Conservation (phyloP, 1,139 yeast species). For the Nadsonia commutata region DNA sequence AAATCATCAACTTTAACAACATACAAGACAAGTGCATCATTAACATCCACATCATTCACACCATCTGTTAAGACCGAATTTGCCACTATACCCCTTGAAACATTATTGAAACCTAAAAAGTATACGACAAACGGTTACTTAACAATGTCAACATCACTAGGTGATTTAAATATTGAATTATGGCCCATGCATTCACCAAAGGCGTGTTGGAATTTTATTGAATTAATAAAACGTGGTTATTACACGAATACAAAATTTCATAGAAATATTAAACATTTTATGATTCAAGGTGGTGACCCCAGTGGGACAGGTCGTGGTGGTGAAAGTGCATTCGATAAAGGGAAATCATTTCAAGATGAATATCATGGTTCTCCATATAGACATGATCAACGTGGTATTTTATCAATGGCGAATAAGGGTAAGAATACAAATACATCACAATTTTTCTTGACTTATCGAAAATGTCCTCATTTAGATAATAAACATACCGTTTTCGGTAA, state of each 20-base stretch:
- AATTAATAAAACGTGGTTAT: constrained; percentile 25
- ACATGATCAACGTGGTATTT: constrained; percentile 68
- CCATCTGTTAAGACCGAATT: background rate
- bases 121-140: background rate
- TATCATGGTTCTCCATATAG: constrained; percentile 38
- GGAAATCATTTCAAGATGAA: constrained; percentile 31
- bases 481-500: constrained; percentile 70
- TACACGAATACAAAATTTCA: constrained; percentile 32
- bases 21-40: constrained; percentile 15
- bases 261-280: constrained; percentile 32
- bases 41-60: constrained; percentile 12
- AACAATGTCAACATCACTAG: constrained; percentile 15
- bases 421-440: constrained; percentile 53
- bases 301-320: constrained; percentile 35
- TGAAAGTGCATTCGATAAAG: constrained; percentile 17
- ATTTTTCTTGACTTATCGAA: constrained; percentile 61
- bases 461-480: constrained; percentile 59
- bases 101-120: background rate
- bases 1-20: constrained; percentile 7
- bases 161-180: constrained; percentile 28
- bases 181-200: constrained; percentile 27
- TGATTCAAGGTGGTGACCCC: constrained; percentile 42
- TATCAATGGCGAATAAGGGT: constrained; percentile 69
- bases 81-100: background rate
- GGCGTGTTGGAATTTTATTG: constrained; percentile 31